Base-by-base conservation (phyloP, 129 eudicot genomes). In the Mikania micrantha region DNA sequence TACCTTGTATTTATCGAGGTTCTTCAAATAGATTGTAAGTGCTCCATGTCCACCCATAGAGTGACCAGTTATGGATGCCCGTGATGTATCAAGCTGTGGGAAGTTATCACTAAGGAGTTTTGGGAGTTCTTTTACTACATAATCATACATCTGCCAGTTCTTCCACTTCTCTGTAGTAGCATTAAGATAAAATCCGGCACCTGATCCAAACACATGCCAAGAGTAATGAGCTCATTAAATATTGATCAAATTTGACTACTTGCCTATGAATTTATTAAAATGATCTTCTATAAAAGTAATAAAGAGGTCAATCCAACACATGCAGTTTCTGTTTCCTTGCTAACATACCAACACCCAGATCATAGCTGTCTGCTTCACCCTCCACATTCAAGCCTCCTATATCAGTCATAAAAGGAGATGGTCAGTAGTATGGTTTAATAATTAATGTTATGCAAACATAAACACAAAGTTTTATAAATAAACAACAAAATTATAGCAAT, bases 21-120 rank as follows among this genome's bases (percentile, higher is more conserved):
- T 89, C 61, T 94, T 94, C 66, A 94, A 73, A 84, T 94, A 94
- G 78, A 89, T 81, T 54, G 95, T 81, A 32, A 93, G 87, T 16
- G 99, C 99, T 35, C 99, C 99, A 71, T 94, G 99, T 44, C 97
- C 97, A 35, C 96, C 90, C 92, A 84, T 86, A 9, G 95, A 93
- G 65, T 86, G 91, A 49, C 91, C 99, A 56, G 69, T 86, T 47
- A 94, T 77, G 29, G 97, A 89, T 62, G 99, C 97, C 16, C 95
- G 86, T 64, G 95, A 69, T 45, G 97, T 87, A 62, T 94, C 95
- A 13, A 94, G 92, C 79, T 86, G 85, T 32, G 82, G 84, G 71
- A 94, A 94, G 80, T 94, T 81, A 65, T 94, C 95, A 34, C 68
- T 76, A 25, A 94, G 85, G 53, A 94, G 86, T 34, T 78, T 39